A percentile compares a stretch with the other conserved stretches of the same genome.
These are phyloP conservation scores for Aegilops sharonensis DNA, from an alignment of 176 grass and related monocot genomes.

Conservation along the genomic window DNA sequence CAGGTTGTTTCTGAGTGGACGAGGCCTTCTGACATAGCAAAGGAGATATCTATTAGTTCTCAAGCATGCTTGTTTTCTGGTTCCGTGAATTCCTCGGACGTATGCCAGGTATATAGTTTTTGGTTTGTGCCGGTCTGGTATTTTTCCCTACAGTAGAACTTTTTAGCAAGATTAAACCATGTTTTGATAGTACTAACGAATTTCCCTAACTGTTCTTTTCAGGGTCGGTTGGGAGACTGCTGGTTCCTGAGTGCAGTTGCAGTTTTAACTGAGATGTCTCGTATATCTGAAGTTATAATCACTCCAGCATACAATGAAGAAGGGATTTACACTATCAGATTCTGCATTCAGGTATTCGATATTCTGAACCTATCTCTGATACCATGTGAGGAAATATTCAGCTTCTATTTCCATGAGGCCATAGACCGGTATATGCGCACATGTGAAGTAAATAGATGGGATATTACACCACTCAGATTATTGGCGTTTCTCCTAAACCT, in stretches of 20 bases:
- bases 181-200: slow-evolving; percentile 9
- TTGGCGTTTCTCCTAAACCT: not conserved
- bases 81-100: slow-evolving; percentile 91
- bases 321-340: slow-evolving; percentile 94
- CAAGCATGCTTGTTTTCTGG: slow-evolving; percentile 95
- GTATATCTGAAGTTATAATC: slow-evolving; percentile 99
- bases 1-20: slow-evolving; percentile 99
- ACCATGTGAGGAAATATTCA: not conserved
- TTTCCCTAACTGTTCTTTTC: slow-evolving; percentile 38
- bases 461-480: not conserved
- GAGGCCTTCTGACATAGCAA: slow-evolving; percentile 78
- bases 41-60: slow-evolving; percentile 68
- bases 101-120: slow-evolving; percentile 77
- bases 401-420: not conserved
- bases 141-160: not conserved
- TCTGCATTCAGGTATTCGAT: slow-evolving; percentile 91
- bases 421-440: not conserved
- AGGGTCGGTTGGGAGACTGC: slow-evolving; percentile 97
- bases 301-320: slow-evolving; percentile 95
- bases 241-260: slow-evolving; percentile 99
- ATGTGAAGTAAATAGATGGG: not conserved
- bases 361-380: not conserved
- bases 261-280: slow-evolving; percentile 86
- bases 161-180: not conserved
- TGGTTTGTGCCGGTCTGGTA: not conserved